A percentile compares a stretch with the other conserved stretches of the same genome.
Conservation (phyloP, 345 rosid genomes). For the Pelargonium nanum region DNA sequence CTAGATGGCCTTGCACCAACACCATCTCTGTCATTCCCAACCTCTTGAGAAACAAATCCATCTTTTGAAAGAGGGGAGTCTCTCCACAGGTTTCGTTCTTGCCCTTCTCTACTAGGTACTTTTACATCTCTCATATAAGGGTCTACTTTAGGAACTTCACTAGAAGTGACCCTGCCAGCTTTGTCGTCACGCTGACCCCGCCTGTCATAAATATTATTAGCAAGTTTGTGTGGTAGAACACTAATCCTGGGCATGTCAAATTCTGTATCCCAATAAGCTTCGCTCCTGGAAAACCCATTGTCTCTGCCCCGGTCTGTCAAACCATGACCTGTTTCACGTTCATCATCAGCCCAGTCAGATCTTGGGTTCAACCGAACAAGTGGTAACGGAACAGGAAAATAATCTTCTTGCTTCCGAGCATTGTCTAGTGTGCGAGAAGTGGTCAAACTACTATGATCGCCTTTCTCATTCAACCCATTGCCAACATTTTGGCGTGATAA, state of each 20-base stretch:
- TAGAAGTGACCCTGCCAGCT: constrained; percentile 43
- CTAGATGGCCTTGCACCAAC: constrained; percentile 35
- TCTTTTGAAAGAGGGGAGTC: constrained; percentile 43
- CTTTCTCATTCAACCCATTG: constrained; percentile 31
- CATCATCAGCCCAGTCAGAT: constrained; percentile 99
- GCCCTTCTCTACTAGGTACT: constrained; percentile 45
- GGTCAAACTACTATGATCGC: constrained; percentile 22
- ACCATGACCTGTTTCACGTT: constrained; percentile 81
- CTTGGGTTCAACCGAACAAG: constrained; percentile 70
- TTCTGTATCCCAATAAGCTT: constrained; percentile 64
- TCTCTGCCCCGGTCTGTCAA: constrained; percentile 54
- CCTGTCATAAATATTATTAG: constrained; percentile 38
- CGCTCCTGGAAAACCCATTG: constrained; percentile 46
- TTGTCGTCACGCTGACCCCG: constrained; percentile 57
- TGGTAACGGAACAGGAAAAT: constrained; percentile 60
- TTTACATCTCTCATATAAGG: constrained; percentile 33
- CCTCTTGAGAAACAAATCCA: constrained; percentile 29
- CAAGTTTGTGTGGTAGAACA: constrained; percentile 49
- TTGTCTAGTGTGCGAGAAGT: constrained; percentile 35
- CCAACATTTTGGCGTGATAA: constrained; percentile 24
- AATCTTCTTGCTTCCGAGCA: constrained; percentile 48
- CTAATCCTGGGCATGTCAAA: constrained; percentile 60
- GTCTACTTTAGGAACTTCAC: constrained; percentile 44
- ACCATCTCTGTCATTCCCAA: constrained; percentile 33
- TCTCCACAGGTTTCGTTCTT: constrained; percentile 68